Conservation (phyloP, 306 rosid species). For the Urtica urens region DNA sequence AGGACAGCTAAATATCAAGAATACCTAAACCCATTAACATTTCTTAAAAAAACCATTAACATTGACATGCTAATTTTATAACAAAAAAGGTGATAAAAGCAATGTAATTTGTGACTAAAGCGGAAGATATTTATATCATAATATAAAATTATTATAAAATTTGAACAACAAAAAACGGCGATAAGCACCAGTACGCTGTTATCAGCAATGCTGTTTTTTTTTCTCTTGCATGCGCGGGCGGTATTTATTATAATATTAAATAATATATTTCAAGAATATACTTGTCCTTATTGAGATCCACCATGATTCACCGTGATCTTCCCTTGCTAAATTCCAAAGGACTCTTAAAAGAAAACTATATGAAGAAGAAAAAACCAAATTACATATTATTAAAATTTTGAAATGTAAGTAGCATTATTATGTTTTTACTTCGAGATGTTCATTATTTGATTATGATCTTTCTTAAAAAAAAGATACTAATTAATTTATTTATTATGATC, state of each 20-base stretch:
- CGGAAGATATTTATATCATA: background rate
- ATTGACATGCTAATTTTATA: background rate
- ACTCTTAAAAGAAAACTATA: too few relatives aligned
- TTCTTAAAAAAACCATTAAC: background rate
- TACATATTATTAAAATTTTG: too few relatives aligned
- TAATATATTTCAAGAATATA: slow-evolving; percentile 3
- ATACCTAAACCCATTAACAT: background rate
- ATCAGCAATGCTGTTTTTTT: background rate
- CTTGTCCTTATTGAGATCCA: slow-evolving; percentile 3
- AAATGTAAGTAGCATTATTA: too few relatives aligned
- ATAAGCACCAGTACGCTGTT: slow-evolving; percentile 1
- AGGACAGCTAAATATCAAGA: background rate
- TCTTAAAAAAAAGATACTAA: too few relatives aligned
- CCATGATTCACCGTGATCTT: background rate
- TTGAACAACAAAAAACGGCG: background rate
- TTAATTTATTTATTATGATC: too few relatives aligned
- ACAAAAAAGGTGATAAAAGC: too few relatives aligned
- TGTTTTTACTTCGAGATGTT: too few relatives aligned
- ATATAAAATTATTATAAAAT: background rate
- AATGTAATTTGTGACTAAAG: background rate
- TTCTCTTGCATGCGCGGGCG: background rate
- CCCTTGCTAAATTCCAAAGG: background rate
- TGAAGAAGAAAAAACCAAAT: too few relatives aligned
- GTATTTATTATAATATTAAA: background rate
- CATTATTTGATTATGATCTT: too few relatives aligned